Evolutionary conservation across 75 land plant species (phyloP).

Genomic region (Picea glauca): DNA sequence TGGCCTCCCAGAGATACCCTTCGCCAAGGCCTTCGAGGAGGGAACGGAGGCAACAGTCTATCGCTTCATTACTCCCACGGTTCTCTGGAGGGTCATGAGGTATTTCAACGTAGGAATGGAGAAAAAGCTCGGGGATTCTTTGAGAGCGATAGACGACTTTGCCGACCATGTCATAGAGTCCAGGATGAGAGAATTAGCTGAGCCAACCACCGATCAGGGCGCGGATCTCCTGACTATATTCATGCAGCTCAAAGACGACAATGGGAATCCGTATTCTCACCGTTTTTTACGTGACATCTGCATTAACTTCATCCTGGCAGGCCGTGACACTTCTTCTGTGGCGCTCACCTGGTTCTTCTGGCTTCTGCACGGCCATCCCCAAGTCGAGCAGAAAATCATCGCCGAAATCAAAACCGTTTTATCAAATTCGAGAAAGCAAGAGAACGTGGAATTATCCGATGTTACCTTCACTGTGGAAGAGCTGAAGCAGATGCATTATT

Average conservation of each 20-base stretch:
- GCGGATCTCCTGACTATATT: slow-evolving; percentile 60
- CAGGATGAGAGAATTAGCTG: slow-evolving; percentile 26
- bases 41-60: slow-evolving; percentile 11
- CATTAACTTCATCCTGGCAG: slow-evolving; percentile 88
- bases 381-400: slow-evolving; percentile 38
- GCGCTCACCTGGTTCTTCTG: slow-evolving; percentile 87
- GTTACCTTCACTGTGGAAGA: slow-evolving; percentile 11
- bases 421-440: background rate
- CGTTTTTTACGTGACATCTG: slow-evolving; percentile 78
- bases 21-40: slow-evolving; percentile 20
- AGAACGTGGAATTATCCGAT: too few species aligned
- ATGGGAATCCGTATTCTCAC: slow-evolving; percentile 50
- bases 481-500: slow-evolving; percentile 28
- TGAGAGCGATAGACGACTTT: slow-evolving; percentile 10
- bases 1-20: background rate
- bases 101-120: slow-evolving; percentile 17
- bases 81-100: slow-evolving; percentile 17
- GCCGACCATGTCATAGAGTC: slow-evolving; percentile 6
- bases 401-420: slow-evolving; percentile 13
- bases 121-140: slow-evolving; percentile 4
- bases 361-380: slow-evolving; percentile 49
- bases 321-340: slow-evolving; percentile 86
- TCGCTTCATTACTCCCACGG: slow-evolving; percentile 21
- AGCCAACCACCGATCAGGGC: background rate
- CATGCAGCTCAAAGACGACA: slow-evolving; percentile 53